Percentiles rank a stretch among this genome's conserved stretches.
phyloP scores from a whole-genome alignment of 2,329 filamentous ascomycete species.

The Clonostachys chloroleuca region DNA sequence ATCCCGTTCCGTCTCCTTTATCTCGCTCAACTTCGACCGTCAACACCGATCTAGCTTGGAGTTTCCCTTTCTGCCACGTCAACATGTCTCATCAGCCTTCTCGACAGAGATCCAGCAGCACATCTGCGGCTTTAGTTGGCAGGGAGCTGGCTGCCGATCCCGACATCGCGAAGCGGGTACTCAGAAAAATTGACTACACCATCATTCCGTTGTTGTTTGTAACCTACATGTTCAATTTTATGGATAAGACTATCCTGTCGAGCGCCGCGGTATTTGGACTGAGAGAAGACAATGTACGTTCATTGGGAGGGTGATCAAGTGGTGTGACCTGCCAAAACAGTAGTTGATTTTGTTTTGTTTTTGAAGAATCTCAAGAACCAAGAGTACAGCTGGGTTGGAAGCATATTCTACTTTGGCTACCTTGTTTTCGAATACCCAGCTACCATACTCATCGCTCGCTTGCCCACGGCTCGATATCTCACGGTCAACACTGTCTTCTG shows the following conservation, averaged over 20 bases:
- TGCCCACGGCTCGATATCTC: constrained; percentile 43
- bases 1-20: too few relatives aligned
- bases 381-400: constrained; percentile 62
- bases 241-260: constrained; percentile 55
- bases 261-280: constrained; percentile 53
- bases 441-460: constrained; percentile 37
- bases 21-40: too few relatives aligned
- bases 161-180: constrained; percentile 24
- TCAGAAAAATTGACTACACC: constrained; percentile 51
- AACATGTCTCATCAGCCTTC: too few relatives aligned
- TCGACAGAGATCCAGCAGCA: too few relatives aligned
- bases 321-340: background rate
- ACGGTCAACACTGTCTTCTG: constrained; percentile 42
- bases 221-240: constrained; percentile 56
- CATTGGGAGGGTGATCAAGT: background rate
- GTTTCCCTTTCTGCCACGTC: too few relatives aligned
- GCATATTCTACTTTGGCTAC: constrained; percentile 36
- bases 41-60: too few relatives aligned
- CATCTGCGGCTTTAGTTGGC: too few relatives aligned
- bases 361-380: constrained; percentile 14
- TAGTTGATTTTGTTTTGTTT: background rate
- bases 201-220: constrained; percentile 52
- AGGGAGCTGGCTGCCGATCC: background rate
- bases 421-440: constrained; percentile 45
- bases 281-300: constrained; percentile 35